Percentiles rank a stretch among this genome's conserved stretches.
These are phyloP conservation scores for Penicillium sp. DNA, from an alignment of 2,329 filamentous ascomycete species.

Conservation along the genomic window DNA sequence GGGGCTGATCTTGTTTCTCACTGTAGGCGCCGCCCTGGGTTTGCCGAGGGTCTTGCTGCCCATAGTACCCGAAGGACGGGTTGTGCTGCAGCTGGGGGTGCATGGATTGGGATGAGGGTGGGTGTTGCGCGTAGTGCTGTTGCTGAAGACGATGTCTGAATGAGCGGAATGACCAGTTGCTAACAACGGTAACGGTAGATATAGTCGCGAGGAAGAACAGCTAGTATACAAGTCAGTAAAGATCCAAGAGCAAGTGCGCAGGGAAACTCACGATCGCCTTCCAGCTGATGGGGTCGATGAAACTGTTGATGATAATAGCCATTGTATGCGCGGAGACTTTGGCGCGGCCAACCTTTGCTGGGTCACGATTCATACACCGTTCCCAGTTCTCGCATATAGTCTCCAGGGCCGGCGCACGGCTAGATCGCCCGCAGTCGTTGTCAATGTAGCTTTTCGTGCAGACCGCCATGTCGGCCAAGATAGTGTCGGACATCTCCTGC, in stretches of 20 bases:
- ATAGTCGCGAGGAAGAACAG: constrained; percentile 32
- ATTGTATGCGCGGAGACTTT: constrained; percentile 78
- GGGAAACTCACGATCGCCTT: constrained; percentile 58
- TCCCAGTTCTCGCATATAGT: constrained; percentile 70
- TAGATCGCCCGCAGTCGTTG: constrained; percentile 63
- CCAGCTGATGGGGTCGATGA: constrained; percentile 80
- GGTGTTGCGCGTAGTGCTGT: constrained; percentile 21
- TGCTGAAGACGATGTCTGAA: constrained; percentile 36
- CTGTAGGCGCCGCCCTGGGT: constrained; percentile 12
- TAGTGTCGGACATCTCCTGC: constrained; percentile 57
- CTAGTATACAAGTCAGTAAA: constrained; percentile 21
- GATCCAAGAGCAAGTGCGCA: background rate
- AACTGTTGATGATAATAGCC: constrained; percentile 86
- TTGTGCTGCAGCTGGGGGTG: constrained; percentile 23
- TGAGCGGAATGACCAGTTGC: constrained; percentile 53
- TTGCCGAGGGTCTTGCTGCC: constrained; percentile 15
- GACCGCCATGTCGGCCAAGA: constrained; percentile 62
- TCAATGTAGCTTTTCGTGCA: constrained; percentile 66
- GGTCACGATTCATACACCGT: constrained; percentile 76
- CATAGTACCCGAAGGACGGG: constrained; percentile 22
- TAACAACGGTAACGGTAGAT: constrained; percentile 47
- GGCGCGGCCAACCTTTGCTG: constrained; percentile 65
- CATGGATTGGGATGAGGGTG: constrained; percentile 19
- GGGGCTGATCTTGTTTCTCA: constrained; percentile 22
- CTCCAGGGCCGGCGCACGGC: constrained; percentile 63